Evolutionary conservation across 352 stramenopile species (phyloP).

Genomic region (Pythium myriotylum): DNA sequence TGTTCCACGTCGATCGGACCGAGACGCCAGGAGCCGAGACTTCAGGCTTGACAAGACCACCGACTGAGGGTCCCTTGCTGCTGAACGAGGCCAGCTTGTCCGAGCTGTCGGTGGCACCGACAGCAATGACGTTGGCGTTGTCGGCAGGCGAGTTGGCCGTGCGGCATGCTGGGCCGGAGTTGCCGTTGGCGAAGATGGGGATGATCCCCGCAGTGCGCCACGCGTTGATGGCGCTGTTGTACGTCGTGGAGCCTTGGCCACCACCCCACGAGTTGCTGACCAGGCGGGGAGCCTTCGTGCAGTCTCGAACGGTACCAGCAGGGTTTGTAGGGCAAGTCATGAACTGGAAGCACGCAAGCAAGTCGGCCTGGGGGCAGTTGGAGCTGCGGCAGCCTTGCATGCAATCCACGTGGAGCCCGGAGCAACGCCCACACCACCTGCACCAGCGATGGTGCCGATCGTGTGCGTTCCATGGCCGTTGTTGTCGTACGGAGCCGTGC

Average conservation of each 20-base stretch:
- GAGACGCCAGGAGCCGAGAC: slow-evolving; percentile 20
- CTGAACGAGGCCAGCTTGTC: slow-evolving; percentile 25
- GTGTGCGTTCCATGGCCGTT: slow-evolving; percentile 33
- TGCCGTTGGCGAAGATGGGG: slow-evolving; percentile 32
- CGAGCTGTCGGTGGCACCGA: slow-evolving; percentile 25
- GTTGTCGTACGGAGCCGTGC: slow-evolving; percentile 27
- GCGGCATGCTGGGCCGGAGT: slow-evolving; percentile 23
- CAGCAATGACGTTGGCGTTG: slow-evolving; percentile 32
- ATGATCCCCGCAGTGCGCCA: slow-evolving; percentile 35
- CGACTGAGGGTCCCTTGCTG: slow-evolving; percentile 22
- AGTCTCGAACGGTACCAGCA: slow-evolving; percentile 17
- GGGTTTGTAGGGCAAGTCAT: slow-evolving; percentile 37
- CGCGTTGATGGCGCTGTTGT: slow-evolving; percentile 19
- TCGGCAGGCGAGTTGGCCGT: slow-evolving; percentile 26
- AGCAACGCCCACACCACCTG: slow-evolving; percentile 17
- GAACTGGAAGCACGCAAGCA: slow-evolving; percentile 34
- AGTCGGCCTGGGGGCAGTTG: slow-evolving; percentile 25
- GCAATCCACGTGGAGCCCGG: slow-evolving; percentile 22
- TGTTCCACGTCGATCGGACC: slow-evolving; percentile 21
- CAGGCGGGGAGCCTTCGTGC: slow-evolving; percentile 26
- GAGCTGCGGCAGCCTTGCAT: slow-evolving; percentile 22
- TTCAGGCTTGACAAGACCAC: slow-evolving; percentile 32
- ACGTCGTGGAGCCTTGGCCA: slow-evolving; percentile 8
- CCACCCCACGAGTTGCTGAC: slow-evolving; percentile 39
- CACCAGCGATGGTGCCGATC: slow-evolving; percentile 15